phyloP scores from a whole-genome alignment of 768 basidiomycete genomes.

The Pleurotus eryngii region DNA sequence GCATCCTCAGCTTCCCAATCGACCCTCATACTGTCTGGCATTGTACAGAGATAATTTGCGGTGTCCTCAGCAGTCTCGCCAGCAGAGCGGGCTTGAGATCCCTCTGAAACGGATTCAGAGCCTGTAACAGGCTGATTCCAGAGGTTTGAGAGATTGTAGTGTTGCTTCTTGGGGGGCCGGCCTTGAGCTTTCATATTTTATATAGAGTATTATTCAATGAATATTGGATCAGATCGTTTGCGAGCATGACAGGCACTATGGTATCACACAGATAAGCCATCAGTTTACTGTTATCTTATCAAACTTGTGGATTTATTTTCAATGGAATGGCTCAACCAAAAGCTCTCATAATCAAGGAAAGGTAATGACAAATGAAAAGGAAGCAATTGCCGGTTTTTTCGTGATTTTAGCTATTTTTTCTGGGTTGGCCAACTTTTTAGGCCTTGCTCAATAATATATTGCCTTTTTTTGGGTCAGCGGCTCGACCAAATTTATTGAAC shows the following conservation, averaged over 20 bases:
- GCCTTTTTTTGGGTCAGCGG: too few relatives aligned
- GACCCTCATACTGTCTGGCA: not conserved
- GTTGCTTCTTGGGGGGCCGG: not conserved
- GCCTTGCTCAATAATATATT: too few relatives aligned
- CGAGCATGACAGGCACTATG: not conserved
- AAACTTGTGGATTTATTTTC: not conserved
- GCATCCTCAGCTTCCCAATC: not conserved
- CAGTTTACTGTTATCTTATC: not conserved
- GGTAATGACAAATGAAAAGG: not conserved
- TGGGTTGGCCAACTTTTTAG: not conserved
- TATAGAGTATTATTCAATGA: not conserved
- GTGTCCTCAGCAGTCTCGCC: not conserved
- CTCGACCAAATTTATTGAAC: not conserved
- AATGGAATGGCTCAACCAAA: not conserved
- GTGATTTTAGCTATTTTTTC: slow-evolving; percentile 6
- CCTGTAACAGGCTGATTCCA: not conserved
- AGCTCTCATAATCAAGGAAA: not conserved
- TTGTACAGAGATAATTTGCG: not conserved
- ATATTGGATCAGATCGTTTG: not conserved
- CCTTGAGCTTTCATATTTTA: not conserved
- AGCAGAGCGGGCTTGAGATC: not conserved
- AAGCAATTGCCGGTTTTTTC: slow-evolving; percentile 3
- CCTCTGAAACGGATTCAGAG: not conserved
- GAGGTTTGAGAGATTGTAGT: not conserved
- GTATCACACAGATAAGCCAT: not conserved